Evolutionary conservation across 1,284 basidiomycete species (phyloP).

Genomic region (Fomitopsis pinicola): DNA sequence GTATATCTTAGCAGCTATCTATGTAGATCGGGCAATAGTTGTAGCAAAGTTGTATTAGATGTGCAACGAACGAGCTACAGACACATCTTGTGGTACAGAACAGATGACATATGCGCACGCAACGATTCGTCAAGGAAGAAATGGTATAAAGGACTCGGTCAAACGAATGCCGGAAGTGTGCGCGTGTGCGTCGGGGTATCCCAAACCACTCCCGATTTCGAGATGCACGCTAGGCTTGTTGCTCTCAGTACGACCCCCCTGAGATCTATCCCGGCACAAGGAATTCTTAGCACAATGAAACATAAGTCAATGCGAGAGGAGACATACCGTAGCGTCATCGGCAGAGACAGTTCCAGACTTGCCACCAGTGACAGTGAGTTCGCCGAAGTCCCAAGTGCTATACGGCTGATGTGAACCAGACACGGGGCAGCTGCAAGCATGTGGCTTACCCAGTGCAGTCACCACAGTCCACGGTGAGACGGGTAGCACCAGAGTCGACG

Average conservation of each 20-base stretch:
- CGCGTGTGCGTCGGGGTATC: too few species aligned
- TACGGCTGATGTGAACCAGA: not conserved
- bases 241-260: not conserved
- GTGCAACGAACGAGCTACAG: not conserved
- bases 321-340: conserved; percentile 18
- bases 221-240: too few species aligned
- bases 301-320: too few species aligned
- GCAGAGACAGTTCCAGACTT: conserved; percentile 21
- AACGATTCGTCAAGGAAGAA: not conserved
- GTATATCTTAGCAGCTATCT: conserved; percentile 2
- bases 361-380: conserved; percentile 43
- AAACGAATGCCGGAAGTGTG: not conserved
- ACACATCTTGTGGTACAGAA: not conserved
- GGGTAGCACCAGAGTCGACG: conserved; percentile 23
- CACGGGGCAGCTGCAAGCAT: not conserved
- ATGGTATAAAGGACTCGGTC: not conserved
- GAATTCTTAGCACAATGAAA: not conserved
- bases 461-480: conserved; percentile 32
- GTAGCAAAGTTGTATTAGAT: not conserved
- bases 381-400: conserved; percentile 50
- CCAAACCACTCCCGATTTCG: too few species aligned
- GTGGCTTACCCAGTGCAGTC: conserved; percentile 23
- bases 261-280: not conserved
- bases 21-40: not conserved
- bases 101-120: not conserved